Conservation (phyloP, 2,329 filamentous ascomycete genomes). For the Fusarium proliferatum region DNA sequence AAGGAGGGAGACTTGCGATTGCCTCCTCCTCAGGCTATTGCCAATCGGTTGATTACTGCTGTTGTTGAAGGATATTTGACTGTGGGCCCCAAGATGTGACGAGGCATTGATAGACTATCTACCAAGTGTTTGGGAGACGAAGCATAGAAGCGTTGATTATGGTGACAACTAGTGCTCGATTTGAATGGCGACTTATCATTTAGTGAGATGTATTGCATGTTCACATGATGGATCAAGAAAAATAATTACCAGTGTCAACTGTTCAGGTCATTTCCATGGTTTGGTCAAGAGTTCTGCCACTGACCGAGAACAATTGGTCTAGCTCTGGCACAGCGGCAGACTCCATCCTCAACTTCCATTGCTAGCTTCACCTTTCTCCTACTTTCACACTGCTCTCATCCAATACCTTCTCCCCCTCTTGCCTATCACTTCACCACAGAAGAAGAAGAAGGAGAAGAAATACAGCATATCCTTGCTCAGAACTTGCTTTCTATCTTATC, state of each 20-base stretch:
- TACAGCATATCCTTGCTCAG: not conserved
- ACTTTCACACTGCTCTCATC: not conserved
- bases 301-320: not conserved
- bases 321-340: not conserved
- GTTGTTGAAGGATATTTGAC: constrained; percentile 80
- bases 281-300: not conserved
- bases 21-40: constrained; percentile 90
- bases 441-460: not conserved
- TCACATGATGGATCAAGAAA: not conserved
- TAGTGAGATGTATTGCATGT: not conserved
- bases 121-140: not conserved
- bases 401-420: not conserved
- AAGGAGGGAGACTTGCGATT: constrained; percentile 82
- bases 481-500: not conserved
- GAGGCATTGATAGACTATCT: not conserved
- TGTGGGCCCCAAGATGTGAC: constrained; percentile 63
- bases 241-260: not conserved
- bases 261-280: not conserved
- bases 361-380: not conserved
- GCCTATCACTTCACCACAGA: not conserved
- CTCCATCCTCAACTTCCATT: not conserved
- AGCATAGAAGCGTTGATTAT: constrained; percentile 8
- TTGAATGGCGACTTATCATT: not conserved
- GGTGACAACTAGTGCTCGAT: not conserved
- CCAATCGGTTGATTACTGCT: constrained; percentile 85